A percentile compares a stretch with the other conserved stretches of the same genome.
phyloP scores from a whole-genome alignment of 352 stramenopile genomes.

The Pythium aphanidermatum region DNA sequence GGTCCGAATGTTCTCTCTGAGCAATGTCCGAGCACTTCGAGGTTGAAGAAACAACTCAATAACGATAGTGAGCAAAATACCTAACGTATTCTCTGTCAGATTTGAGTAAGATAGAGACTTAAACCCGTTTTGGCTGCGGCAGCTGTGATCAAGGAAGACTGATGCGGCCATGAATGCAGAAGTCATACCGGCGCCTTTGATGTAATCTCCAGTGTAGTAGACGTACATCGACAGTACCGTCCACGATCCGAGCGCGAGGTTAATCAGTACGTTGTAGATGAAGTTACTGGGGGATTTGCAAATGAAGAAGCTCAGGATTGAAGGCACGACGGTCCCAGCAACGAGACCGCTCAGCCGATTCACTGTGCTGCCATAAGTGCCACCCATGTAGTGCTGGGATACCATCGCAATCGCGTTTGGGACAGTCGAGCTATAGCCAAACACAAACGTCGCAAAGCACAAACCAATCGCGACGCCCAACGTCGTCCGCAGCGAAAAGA shows the following conservation, averaged over 20 bases:
- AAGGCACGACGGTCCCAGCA: slow-evolving; percentile 62
- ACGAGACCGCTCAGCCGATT: slow-evolving; percentile 65
- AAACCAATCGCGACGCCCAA: slow-evolving; percentile 48
- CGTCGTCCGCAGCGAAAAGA: slow-evolving; percentile 63
- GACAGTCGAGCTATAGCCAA: slow-evolving; percentile 56
- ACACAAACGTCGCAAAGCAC: slow-evolving; percentile 65
- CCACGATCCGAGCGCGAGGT: slow-evolving; percentile 58
- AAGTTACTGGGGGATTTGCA: slow-evolving; percentile 36
- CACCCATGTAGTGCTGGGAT: slow-evolving; percentile 54
- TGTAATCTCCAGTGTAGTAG: slow-evolving; percentile 52
- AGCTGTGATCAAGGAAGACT: slow-evolving; percentile 50
- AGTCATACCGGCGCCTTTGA: slow-evolving; percentile 52
- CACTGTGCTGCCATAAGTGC: slow-evolving; percentile 59
- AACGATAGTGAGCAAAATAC: slow-evolving; percentile 62
- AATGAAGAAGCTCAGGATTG: slow-evolving; percentile 67
- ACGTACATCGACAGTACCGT: slow-evolving; percentile 66
- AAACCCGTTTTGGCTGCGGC: slow-evolving; percentile 20
- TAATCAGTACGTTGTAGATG: slow-evolving; percentile 53
- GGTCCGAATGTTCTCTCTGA: slow-evolving; percentile 51
- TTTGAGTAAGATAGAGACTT: slow-evolving; percentile 45
- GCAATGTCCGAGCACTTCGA: slow-evolving; percentile 38
- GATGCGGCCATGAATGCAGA: slow-evolving; percentile 59
- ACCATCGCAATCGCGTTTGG: slow-evolving; percentile 71
- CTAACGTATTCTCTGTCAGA: slow-evolving; percentile 57
- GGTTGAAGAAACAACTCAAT: slow-evolving; percentile 43